Evolutionary conservation across 129 eudicot genomes (phyloP).

Genomic region (Dittrichia graveolens): DNA sequence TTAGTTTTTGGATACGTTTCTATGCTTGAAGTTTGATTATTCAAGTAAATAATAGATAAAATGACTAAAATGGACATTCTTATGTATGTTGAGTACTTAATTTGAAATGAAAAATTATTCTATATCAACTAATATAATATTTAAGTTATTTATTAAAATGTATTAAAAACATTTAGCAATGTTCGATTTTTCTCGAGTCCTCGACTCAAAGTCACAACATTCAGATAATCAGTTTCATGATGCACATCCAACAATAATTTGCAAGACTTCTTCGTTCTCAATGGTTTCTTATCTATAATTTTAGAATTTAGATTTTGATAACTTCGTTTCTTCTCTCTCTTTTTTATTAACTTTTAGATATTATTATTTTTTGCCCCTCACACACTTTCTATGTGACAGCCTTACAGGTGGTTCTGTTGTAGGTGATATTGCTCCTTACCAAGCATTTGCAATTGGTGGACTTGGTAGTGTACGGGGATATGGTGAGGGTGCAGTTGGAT

Average conservation of each 20-base stretch:
- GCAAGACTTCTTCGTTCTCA: too few species aligned
- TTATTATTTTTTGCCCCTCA: neutral
- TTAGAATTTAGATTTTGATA: neutral
- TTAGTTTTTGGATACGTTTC: too few species aligned
- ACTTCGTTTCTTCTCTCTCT: neutral
- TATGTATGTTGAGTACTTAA: neutral
- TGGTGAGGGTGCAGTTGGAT: constrained; percentile 96
- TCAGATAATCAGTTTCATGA: too few species aligned
- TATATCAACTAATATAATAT: neutral
- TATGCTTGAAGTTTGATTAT: neutral
- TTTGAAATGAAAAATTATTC: neutral
- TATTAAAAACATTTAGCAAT: too few species aligned
- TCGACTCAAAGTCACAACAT: too few species aligned
- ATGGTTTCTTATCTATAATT: too few species aligned
- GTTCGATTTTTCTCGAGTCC: too few species aligned
- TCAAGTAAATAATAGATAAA: neutral
- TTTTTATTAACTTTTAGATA: neutral
- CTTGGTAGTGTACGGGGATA: constrained; percentile 93
- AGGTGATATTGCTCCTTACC: constrained; percentile 98
- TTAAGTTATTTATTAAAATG: neutral
- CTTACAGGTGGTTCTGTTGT: constrained; percentile 92
- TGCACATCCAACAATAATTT: too few species aligned
- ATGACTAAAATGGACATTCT: neutral
- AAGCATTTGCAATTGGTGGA: constrained; percentile 97
- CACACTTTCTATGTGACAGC: constrained; percentile 44